Evolutionary conservation across 441 rosid species (phyloP).

Genomic region (Brassica hybrid): DNA sequence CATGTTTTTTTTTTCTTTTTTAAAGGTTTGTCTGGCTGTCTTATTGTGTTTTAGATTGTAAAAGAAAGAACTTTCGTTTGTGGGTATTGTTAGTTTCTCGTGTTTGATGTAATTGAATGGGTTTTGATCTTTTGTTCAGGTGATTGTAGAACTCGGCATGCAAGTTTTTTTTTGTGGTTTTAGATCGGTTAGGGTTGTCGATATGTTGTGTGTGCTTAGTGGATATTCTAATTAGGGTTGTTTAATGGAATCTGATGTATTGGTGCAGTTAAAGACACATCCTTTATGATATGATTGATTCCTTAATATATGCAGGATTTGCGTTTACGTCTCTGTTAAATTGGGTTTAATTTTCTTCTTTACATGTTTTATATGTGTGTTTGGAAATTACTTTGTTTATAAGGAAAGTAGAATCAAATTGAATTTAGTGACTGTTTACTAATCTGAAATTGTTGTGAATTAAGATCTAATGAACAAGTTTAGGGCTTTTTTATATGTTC

Average conservation of each 20-base stretch:
- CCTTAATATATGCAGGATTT: slow-evolving; percentile 8
- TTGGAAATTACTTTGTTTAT: background rate
- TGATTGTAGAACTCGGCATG: slow-evolving; percentile 14
- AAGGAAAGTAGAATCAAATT: slow-evolving; percentile 20
- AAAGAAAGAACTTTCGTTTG: slow-evolving; percentile 10
- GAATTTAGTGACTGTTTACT: slow-evolving; percentile 18
- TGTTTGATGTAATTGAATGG: slow-evolving; percentile 15
- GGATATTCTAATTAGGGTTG: slow-evolving; percentile 27
- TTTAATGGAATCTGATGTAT: slow-evolving; percentile 1
- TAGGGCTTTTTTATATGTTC: background rate
- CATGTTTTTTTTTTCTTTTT: background rate
- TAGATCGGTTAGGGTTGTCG: slow-evolving; percentile 11
- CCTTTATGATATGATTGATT: slow-evolving; percentile 5
- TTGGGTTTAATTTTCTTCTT: background rate
- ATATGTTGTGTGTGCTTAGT: slow-evolving; percentile 20
- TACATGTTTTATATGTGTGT: slow-evolving; percentile 4
- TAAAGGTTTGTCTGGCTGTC: slow-evolving; percentile 4
- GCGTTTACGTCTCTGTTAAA: slow-evolving; percentile 25
- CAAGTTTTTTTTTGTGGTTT: background rate
- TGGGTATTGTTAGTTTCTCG: background rate
- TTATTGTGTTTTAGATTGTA: slow-evolving; percentile 9
- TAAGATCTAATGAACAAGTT: slow-evolving; percentile 7
- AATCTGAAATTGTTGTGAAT: slow-evolving; percentile 22
- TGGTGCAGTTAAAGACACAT: slow-evolving; percentile 24
- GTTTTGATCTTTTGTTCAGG: slow-evolving; percentile 4